Evolutionary conservation across 176 grass and related monocot species (phyloP).

Genomic region (Lolium multiflorum): DNA sequence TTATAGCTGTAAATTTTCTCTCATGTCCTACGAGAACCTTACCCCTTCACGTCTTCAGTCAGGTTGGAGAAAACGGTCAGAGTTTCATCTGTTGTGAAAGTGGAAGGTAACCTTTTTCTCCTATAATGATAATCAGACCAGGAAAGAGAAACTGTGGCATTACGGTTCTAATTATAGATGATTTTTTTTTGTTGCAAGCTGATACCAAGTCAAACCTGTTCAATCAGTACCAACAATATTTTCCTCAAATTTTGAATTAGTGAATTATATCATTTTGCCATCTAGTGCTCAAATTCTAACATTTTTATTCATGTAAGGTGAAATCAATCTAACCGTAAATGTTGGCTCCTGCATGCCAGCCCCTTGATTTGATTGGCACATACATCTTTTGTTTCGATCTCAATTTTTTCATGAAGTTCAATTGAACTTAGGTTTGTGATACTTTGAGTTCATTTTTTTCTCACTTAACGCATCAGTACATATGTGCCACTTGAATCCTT

Average conservation of each 20-base stretch:
- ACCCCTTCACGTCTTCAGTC: slow-evolving; percentile 42
- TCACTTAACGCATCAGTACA: neutral
- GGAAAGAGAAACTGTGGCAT: neutral
- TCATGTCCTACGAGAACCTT: slow-evolving; percentile 22
- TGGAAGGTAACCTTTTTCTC: slow-evolving; percentile 56
- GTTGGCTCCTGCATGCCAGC: neutral
- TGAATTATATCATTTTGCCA: neutral
- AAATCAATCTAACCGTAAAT: neutral
- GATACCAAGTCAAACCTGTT: slow-evolving; percentile 25
- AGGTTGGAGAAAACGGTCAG: slow-evolving; percentile 54
- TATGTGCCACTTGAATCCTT: neutral
- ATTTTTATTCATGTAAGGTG: slow-evolving; percentile 6
- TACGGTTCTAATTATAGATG: slow-evolving; percentile 6
- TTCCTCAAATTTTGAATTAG: neutral
- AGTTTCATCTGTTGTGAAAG: slow-evolving; percentile 51
- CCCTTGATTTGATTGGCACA: neutral
- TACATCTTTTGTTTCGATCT: neutral
- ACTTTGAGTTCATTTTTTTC: neutral
- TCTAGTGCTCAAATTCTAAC: neutral
- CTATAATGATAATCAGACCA: neutral
- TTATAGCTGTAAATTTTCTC: neutral
- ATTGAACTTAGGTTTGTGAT: neutral
- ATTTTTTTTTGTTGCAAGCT: slow-evolving; percentile 1
- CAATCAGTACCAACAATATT: neutral
- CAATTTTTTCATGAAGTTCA: neutral